Evolutionary conservation across 495 filamentous ascomycete genomes (phyloP).

Genomic region (Penicillium nucicola): DNA sequence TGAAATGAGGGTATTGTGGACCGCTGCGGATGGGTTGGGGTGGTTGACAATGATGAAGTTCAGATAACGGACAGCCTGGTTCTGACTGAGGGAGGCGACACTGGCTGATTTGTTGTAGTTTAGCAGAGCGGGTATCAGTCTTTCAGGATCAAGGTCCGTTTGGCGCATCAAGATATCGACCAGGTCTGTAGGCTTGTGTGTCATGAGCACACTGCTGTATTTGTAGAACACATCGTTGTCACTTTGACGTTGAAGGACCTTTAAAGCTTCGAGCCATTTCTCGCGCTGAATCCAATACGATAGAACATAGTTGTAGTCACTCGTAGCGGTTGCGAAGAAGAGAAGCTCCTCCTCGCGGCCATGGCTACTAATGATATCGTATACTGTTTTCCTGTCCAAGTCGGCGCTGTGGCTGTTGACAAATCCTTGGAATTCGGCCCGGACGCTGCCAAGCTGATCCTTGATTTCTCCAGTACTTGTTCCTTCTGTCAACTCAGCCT

Average conservation of each 20-base stretch:
- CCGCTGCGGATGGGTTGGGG: slow-evolving; percentile 76
- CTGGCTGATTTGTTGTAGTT: slow-evolving; percentile 77
- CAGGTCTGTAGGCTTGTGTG: slow-evolving; percentile 74
- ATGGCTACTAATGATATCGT: slow-evolving; percentile 94
- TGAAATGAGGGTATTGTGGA: slow-evolving; percentile 95
- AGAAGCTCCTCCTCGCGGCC: slow-evolving; percentile 90
- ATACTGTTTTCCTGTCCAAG: slow-evolving; percentile 85
- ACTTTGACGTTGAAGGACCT: slow-evolving; percentile 85
- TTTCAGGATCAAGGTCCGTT: slow-evolving; percentile 78
- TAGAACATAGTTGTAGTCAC: slow-evolving; percentile 92
- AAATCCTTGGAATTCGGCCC: slow-evolving; percentile 84
- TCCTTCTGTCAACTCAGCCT: slow-evolving; percentile 75
- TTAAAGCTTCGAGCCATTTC: slow-evolving; percentile 85
- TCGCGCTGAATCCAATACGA: slow-evolving; percentile 97
- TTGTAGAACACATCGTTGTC: slow-evolving; percentile 92
- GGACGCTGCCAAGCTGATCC: slow-evolving; percentile 65
- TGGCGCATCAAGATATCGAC: slow-evolving; percentile 95
- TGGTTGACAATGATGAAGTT: slow-evolving; percentile 89
- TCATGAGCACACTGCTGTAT: slow-evolving; percentile 94
- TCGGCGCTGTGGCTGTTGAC: slow-evolving; percentile 77
- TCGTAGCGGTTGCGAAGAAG: slow-evolving; percentile 79
- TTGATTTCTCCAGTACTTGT: slow-evolving; percentile 65
- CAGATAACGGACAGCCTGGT: slow-evolving; percentile 93
- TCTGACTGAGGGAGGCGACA: slow-evolving; percentile 53
- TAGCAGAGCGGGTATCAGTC: slow-evolving; percentile 86